A percentile compares a stretch with the other conserved stretches of the same genome.
These are phyloP conservation scores for Prinsepia uniflora DNA, from an alignment of 306 rosid genomes.

Conservation along the genomic window DNA sequence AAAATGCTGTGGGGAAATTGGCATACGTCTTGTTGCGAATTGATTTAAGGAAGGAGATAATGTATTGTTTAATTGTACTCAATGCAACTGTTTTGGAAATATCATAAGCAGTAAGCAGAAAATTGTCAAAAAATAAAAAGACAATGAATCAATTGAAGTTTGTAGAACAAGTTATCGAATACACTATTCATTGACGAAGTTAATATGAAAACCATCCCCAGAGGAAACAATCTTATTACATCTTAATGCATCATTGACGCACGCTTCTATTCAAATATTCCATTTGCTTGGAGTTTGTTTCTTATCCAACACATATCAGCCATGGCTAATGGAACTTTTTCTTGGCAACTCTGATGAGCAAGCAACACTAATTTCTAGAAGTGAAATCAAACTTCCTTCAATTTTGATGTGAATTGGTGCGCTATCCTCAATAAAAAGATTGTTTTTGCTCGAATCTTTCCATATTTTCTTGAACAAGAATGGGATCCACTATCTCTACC, in stretches of 20 bases:
- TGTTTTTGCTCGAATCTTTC: neutral
- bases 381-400: neutral
- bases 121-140: neutral
- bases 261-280: neutral
- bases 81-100: neutral
- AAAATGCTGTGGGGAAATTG: neutral
- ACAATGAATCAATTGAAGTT: neutral
- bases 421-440: neutral
- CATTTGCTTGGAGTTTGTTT: neutral
- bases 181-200: neutral
- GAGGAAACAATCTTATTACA: neutral
- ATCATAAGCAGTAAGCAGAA: neutral
- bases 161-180: neutral
- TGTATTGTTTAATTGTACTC: neutral
- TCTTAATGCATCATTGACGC: too few relatives aligned
- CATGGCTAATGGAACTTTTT: neutral
- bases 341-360: neutral
- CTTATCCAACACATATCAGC: neutral
- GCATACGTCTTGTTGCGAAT: slow-evolving; percentile 7
- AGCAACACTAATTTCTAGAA: neutral
- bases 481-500: neutral
- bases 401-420: neutral
- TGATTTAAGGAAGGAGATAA: neutral
- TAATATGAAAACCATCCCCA: neutral
- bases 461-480: neutral